Evolutionary conservation across 306 rosid genomes (phyloP), one percentile per base, ranked within the genome.

Genomic region (Malus asiatica): DNA sequence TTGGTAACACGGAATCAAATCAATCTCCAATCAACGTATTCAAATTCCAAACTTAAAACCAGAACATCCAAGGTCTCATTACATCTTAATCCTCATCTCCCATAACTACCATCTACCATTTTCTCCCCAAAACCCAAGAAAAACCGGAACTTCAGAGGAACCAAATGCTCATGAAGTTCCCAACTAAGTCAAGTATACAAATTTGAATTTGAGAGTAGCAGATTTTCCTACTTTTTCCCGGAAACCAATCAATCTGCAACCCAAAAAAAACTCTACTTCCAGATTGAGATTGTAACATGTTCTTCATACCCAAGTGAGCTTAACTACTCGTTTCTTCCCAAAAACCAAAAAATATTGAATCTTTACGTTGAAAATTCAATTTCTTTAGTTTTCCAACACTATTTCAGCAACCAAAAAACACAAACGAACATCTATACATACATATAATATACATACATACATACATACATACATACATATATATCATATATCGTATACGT

Each of bases 381-480:
- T 23, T 42, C 6, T 40, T 33, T 38, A 29, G 68, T 57, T 79
- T 18, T 68, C 30, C 68, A 20, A 44, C 63, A 58, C 7, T 79
- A 32, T 8, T 29, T 62, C 64, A 67, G 66, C 69, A 79, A 23
- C 55, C 74, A 59, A 79, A 79, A 32, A 51, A 16, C 52, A 68
- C 30, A 5, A 29, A 2, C 11, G 14, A 13, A 65, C 38, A 62
- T 15, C 16, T 8, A 62, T 3, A 27, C 9, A 27, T 1, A 73
- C 8, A 13, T 12, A 5, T 22, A 14, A 7, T n/a, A 2, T 0
- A 66, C 1, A 62, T 7, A 3, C 4, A 63, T 0, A 63, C 3
- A 27, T 27, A 2, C 29, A 27, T 27, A 27, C 0, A 27, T 2
- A 27, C 1, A 27, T 27, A 27, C 0, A 60, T 46, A 0, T 27